Evolutionary conservation across 164 flowering plant species (phyloP), one percentile per base, ranked within the genome.

Genomic region (Taxillus chinensis): DNA sequence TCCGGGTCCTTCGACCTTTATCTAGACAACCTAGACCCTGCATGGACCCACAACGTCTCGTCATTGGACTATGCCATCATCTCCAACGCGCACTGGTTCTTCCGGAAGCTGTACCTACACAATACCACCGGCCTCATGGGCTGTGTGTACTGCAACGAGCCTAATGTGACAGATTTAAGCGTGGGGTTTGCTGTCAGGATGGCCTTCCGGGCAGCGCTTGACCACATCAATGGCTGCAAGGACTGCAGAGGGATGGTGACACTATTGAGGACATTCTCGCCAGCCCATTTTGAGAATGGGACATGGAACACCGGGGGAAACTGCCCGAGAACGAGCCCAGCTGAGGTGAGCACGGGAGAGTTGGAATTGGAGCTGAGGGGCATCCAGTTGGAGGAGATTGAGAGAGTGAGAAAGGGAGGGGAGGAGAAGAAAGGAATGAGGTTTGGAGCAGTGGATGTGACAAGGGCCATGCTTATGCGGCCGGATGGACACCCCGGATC

Each of bases 401-500:
- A 80, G 38, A 75, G 71, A 53, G 84, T 74, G 11, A 78, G 61
- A 55, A 73, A 49, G 62, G 62, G 16, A 49, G 79, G 78, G 5
- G 46, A 43, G 10, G 61, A 38, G 69, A 51, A 13, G 3, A 27
- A 27, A 27, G 77, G 80, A 67, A 82, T 65, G 69, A 80, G 43
- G 75, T 78, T 86, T 56, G 81, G 62, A 55, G 58, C 62, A 8
- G 12, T 92, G 71, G 98, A 92, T 66, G 77, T 92, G 14, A 92
- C 98, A 1, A 74, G 70, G 70, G 89, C 92, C 1, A 89, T 92
- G 96, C 45, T 81, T 60, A 74, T 86, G 87, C 83, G 98, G 68
- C 83, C 96, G 8, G 98, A 92, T 68, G 95, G 95, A 15, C 98
- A 92, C 46, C 98, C 98, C 8, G 85, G 83, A 2, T 45, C 45